phyloP scores from a whole-genome alignment of 768 basidiomycete genomes.

The Tricholoma sp. region DNA sequence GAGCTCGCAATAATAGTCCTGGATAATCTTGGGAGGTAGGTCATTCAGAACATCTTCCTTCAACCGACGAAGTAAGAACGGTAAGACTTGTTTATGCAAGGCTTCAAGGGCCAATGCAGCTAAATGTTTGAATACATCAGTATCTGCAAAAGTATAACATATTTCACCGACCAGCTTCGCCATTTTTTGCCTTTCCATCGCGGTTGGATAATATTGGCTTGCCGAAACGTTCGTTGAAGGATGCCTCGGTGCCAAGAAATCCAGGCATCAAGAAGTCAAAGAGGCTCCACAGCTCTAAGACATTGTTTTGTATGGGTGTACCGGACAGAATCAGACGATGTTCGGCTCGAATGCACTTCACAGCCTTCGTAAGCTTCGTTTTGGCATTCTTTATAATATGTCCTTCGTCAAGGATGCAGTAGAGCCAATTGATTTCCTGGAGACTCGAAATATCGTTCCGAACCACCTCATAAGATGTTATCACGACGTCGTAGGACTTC shows the following conservation, averaged over 20 bases:
- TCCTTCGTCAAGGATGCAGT: slow-evolving; percentile 96
- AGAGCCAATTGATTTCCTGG: slow-evolving; percentile 78
- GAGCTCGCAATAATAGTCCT: slow-evolving; percentile 98
- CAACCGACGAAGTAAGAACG: slow-evolving; percentile 90
- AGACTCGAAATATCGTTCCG: slow-evolving; percentile 86
- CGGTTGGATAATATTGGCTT: slow-evolving; percentile 94
- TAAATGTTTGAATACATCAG: slow-evolving; percentile 23
- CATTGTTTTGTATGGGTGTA: slow-evolving; percentile 99
- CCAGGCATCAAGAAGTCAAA: slow-evolving; percentile 99
- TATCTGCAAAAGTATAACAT: neutral
- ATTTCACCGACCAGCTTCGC: slow-evolving; percentile 76
- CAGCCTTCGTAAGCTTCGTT: slow-evolving; percentile 95
- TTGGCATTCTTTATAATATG: slow-evolving; percentile 99
- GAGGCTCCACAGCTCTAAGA: slow-evolving; percentile 95
- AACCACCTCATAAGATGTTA: slow-evolving; percentile 97
- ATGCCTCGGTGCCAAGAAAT: slow-evolving; percentile 91
- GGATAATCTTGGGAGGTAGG: slow-evolving; percentile 97
- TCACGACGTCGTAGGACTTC: slow-evolving; percentile 77
- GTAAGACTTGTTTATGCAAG: slow-evolving; percentile 97
- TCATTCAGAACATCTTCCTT: slow-evolving; percentile 97
- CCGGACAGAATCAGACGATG: slow-evolving; percentile 95
- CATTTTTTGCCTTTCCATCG: slow-evolving; percentile 91
- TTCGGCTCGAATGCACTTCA: slow-evolving; percentile 84
- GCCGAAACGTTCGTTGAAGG: slow-evolving; percentile 93
- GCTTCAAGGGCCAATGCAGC: slow-evolving; percentile 94